Base-by-base conservation (phyloP, 176 grass and related monocot genomes). In the Themeda triandra region DNA sequence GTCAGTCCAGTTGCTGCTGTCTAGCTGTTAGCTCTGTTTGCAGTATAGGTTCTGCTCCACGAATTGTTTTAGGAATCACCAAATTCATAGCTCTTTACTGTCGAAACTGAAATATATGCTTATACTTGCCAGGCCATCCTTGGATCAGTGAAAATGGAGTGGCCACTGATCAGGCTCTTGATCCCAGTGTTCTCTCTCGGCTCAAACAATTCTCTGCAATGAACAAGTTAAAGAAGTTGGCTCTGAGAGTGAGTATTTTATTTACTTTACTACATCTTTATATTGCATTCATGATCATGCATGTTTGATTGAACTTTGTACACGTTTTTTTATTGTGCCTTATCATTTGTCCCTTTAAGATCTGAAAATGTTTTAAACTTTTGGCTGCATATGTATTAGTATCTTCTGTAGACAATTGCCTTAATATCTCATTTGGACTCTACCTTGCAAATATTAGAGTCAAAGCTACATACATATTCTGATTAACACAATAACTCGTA, bases 201-300 rank as follows among this genome's bases (percentile, higher is more conserved):
- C 87, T 98, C 64, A 98, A 88, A 49, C 90, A 91, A 77, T 98
- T 98, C 28, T 95, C 92, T 62, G 87, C 89, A 79, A 98, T 98
- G 95, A 98, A 98, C 69, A 92, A 91, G 76, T 86, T 98, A 77
- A 91, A 98, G 78, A 98, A 94, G 78, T 80, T 98, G 74, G 95
- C 95, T 83, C 49, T 53, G 49, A 53, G 49, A 53, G 46, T 49
- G 46, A 49, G 46, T 49, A 49, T 6, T 49, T 18, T 49, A 49
- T 18, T 49, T 4, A 48, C 45, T 49, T 86, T 10, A 33, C 40
- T 66, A 46, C 31, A 90, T 48, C 10, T 66, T 83, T 53, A 39
- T 39, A 51, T 41, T 36, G 6, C 67, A 45, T 63, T 19, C 64
- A 28, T 72, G 31, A 48, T 30, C 36, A 49, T 63, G 71, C 39